Evolutionary conservation across 495 filamentous ascomycete genomes (phyloP), one percentile per base, ranked within the genome.

Genomic region (Astrocystis sublimbata): DNA sequence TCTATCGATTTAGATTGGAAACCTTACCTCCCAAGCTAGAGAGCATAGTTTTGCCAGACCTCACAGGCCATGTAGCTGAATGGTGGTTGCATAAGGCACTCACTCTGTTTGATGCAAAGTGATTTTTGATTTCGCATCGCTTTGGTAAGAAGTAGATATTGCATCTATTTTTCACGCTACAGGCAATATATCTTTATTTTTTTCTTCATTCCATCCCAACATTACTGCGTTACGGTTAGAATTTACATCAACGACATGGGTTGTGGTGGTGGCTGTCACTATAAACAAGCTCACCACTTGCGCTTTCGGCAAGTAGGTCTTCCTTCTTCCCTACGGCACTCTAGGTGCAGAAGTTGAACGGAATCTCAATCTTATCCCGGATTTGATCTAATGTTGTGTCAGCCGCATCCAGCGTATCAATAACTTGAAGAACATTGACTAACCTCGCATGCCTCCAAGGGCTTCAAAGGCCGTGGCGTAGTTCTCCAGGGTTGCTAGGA

Each of bases 401-500:
- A 63, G 36, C 42, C 9, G n/a, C 24, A 12, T 23, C n/a, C 30
- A 55, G 49, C 65, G 45, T 31, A 58, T 36, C 28, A 30, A 53
- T n/a, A 50, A 8, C 4, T 19, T 7, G 26, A 6, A 26, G 31
- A 0, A 49, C 47, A 19, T n/a, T 2, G 17, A 70, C 65, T 69
- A 58, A 86, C 85, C 83, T 83, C 82, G 78, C 85, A 87, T 86
- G 19, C 85, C 85, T 62, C 80, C 80, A 57, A 87, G 70, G 6
- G 84, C 85, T 71, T 87, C 85, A 60, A 83, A 87, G 63, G 85
- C 82, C 55, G 77, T 68, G 8, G 79, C 79, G 58, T 85, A 87
- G 66, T 86, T 87, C 19, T 79, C 76, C 1, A 85, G 72, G 12
- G 81, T 77, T 12, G 68, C 72, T 24, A 85, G 69, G 46, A 86